Evolutionary conservation across 345 rosid species (phyloP).

Genomic region (Schrenkiella parvula): DNA sequence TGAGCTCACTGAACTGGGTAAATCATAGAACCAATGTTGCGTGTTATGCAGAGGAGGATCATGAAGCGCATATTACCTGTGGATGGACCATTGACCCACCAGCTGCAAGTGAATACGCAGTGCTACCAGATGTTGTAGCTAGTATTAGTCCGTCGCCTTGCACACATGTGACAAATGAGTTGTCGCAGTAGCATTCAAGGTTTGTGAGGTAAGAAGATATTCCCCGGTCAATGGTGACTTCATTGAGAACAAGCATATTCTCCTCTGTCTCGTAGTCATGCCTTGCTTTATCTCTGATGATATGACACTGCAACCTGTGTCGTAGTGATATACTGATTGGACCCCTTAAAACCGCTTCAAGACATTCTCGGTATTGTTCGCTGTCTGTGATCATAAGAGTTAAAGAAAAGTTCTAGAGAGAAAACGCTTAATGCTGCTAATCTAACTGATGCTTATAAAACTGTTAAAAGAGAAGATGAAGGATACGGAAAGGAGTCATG

Average conservation of each 20-base stretch:
- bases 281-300: constrained; percentile 77
- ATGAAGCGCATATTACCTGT: constrained; percentile 48
- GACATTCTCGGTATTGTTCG: constrained; percentile 76
- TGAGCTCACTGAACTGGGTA: background rate
- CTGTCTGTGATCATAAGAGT: constrained; percentile 48
- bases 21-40: background rate
- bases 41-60: background rate
- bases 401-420: constrained; percentile 9
- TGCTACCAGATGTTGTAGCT: constrained; percentile 98
- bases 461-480: constrained; percentile 9
- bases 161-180: constrained; percentile 89
- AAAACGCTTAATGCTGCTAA: background rate
- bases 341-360: constrained; percentile 73
- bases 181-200: constrained; percentile 95
- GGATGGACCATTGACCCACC: constrained; percentile 99
- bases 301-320: constrained; percentile 77
- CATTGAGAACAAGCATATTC: constrained; percentile 78
- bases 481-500: constrained; percentile 99
- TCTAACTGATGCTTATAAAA: background rate
- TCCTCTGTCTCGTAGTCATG: constrained; percentile 74
- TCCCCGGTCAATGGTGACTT: constrained; percentile 98
- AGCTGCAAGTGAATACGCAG: constrained; percentile 97
- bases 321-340: constrained; percentile 93
- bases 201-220: constrained; percentile 92
- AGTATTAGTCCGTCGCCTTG: constrained; percentile 98